Conservation (phyloP, 257 asterid genomes). For the Capsicum baccatum region DNA sequence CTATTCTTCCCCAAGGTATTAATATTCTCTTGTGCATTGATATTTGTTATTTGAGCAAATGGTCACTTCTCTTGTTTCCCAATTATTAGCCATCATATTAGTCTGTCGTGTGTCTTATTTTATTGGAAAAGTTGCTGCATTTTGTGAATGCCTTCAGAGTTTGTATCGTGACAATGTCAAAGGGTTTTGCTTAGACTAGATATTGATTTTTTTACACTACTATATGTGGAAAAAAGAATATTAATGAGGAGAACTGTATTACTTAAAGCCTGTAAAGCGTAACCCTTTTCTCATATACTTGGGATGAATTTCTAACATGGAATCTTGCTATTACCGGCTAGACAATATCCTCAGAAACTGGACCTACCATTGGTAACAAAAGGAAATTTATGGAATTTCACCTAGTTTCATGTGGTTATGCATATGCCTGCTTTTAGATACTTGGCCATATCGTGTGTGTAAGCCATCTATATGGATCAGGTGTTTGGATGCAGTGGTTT, state of each 20-base stretch:
- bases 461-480: neutral
- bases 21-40: neutral
- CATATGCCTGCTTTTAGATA: neutral
- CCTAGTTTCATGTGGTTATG: constrained; percentile 11
- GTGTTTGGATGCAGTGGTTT: neutral
- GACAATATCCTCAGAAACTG: neutral
- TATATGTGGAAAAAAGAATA: neutral
- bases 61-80: neutral
- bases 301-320: neutral
- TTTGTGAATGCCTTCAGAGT: neutral
- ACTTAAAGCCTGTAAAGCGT: neutral
- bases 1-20: constrained; percentile 74
- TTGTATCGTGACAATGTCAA: neutral
- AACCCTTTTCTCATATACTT: neutral
- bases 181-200: neutral
- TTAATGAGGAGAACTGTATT: neutral
- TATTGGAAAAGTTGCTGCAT: constrained; percentile 5
- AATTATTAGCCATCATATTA: neutral
- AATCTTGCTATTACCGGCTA: neutral
- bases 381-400: neutral
- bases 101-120: neutral
- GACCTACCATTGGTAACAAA: neutral
- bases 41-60: neutral
- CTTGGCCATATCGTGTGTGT: neutral
- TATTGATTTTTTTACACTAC: neutral